These are phyloP conservation scores for Taiwanofungus camphoratus DNA, from an alignment of 1,284 basidiomycete species.

Conservation along the genomic window DNA sequence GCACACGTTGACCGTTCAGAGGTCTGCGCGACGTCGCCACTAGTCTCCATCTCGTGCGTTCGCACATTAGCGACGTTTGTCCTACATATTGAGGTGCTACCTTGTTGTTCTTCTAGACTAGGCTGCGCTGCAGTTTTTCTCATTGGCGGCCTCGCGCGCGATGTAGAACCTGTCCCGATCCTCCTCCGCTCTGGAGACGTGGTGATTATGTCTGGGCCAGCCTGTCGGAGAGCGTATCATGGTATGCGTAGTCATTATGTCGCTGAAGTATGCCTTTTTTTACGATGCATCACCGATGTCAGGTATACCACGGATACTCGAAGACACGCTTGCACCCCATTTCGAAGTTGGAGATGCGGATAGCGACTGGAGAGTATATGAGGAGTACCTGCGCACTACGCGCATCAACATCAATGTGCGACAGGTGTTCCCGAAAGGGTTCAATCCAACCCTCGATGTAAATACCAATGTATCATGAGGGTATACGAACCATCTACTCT, in stretches of 20 bases:
- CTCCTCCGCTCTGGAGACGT: slow-evolving; percentile 84
- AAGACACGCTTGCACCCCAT: slow-evolving; percentile 67
- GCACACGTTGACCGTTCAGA: slow-evolving; percentile 92
- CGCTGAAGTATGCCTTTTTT: neutral
- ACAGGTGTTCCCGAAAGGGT: slow-evolving; percentile 77
- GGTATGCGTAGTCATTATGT: slow-evolving; percentile 45
- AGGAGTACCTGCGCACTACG: slow-evolving; percentile 56
- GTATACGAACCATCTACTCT: too few relatives aligned
- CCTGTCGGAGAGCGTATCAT: slow-evolving; percentile 80
- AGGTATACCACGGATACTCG: slow-evolving; percentile 87
- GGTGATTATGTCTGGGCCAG: slow-evolving; percentile 87
- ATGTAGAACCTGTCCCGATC: slow-evolving; percentile 71
- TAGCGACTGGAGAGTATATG: slow-evolving; percentile 52
- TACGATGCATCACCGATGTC: neutral
- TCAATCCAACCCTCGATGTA: too few relatives aligned
- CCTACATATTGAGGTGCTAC: neutral
- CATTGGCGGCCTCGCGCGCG: slow-evolving; percentile 77
- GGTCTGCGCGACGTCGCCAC: slow-evolving; percentile 76
- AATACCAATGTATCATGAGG: too few relatives aligned
- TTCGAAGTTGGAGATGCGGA: slow-evolving; percentile 32
- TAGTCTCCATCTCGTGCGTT: slow-evolving; percentile 84
- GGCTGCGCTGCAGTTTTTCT: slow-evolving; percentile 86
- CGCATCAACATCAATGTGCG: slow-evolving; percentile 88
- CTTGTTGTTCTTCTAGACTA: slow-evolving; percentile 41
- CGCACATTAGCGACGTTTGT: neutral